phyloP scores from a whole-genome alignment of 1,284 basidiomycete species.

The Marasmius sp. region DNA sequence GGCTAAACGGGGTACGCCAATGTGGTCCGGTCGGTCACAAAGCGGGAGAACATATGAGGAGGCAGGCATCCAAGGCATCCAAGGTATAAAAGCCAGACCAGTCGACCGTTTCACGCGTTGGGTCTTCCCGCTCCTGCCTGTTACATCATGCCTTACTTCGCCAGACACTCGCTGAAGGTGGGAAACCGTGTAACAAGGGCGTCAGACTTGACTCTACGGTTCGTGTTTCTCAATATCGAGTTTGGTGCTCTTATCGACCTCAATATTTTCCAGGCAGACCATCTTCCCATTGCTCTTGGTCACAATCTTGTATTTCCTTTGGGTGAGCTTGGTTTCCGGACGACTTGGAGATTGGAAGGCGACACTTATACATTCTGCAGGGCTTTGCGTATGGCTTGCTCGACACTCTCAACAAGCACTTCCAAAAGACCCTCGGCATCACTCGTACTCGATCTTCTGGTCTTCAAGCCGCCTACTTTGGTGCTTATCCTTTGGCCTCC shows the following conservation, averaged over 20 bases:
- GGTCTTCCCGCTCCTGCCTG: background rate
- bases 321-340: conserved; percentile 22
- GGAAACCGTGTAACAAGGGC: conserved; percentile 31
- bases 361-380: conserved; percentile 21
- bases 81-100: background rate
- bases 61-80: background rate
- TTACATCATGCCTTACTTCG: conserved; percentile 9
- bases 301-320: conserved; percentile 35
- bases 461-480: conserved; percentile 86
- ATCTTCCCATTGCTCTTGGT: conserved; percentile 33
- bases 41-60: background rate
- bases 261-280: conserved; percentile 21
- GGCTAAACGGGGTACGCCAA: too few relatives aligned
- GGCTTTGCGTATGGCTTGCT: conserved; percentile 82
- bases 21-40: background rate
- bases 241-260: background rate
- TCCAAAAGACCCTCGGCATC: conserved; percentile 72
- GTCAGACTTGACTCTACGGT: conserved; percentile 26
- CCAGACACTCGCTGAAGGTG: conserved; percentile 25
- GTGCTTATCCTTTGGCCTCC: conserved; percentile 50
- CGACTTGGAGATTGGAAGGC: background rate
- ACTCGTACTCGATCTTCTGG: conserved; percentile 79
- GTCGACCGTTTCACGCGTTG: background rate
- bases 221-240: background rate
- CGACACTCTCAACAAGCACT: conserved; percentile 84